Evolutionary conservation across 2,329 filamentous ascomycete genomes (phyloP).

Genomic region (Hortaea werneckii): DNA sequence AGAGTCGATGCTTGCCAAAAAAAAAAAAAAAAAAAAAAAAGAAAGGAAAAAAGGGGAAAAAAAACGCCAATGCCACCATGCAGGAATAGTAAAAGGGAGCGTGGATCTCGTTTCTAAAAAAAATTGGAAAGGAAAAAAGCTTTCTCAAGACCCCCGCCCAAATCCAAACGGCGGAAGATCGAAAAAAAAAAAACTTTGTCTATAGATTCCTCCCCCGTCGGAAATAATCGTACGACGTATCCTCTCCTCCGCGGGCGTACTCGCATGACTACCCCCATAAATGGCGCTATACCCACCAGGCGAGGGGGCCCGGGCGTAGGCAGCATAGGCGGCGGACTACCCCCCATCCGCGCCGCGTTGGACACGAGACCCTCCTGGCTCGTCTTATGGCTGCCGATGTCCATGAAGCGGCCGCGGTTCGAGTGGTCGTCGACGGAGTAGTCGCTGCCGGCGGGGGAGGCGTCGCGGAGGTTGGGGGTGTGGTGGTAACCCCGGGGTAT

Average conservation of each 20-base stretch:
- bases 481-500: constrained; percentile 42
- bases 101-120: too few relatives aligned
- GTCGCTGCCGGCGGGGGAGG: constrained; percentile 29
- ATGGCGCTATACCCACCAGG: constrained; percentile 22
- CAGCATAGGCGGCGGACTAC: constrained; percentile 8
- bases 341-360: constrained; percentile 23
- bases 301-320: neutral
- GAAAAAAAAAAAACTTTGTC: too few relatives aligned
- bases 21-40: too few relatives aligned
- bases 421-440: neutral
- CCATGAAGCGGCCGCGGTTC: neutral
- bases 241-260: constrained; percentile 22
- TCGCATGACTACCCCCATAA: constrained; percentile 5
- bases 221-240: constrained; percentile 33
- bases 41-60: too few relatives aligned
- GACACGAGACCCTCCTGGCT: constrained; percentile 12
- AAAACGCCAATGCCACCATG: too few relatives aligned
- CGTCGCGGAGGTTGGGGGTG: constrained; percentile 34
- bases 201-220: constrained; percentile 16
- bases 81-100: too few relatives aligned
- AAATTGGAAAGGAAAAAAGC: too few relatives aligned
- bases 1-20: too few relatives aligned
- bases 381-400: constrained; percentile 8
- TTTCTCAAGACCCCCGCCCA: too few relatives aligned
- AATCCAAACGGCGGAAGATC: too few relatives aligned